These are phyloP conservation scores for Sporothrix curviconia DNA, from an alignment of 2,329 filamentous ascomycete species.

Conservation along the genomic window DNA sequence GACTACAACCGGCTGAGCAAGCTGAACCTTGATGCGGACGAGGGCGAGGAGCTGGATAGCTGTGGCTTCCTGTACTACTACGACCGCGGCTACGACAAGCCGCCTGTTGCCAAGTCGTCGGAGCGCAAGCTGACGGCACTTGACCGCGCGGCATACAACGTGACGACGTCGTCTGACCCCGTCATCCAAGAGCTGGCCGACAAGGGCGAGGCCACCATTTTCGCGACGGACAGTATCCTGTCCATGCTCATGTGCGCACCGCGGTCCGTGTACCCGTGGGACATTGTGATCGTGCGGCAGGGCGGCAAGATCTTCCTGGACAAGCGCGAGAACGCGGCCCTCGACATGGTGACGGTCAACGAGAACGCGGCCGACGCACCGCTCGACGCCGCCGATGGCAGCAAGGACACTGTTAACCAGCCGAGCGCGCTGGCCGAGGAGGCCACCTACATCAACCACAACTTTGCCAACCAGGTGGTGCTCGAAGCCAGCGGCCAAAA, in stretches of 20 bases:
- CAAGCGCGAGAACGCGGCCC: constrained; percentile 89
- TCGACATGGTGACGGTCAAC: constrained; percentile 98
- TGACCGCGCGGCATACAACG: constrained; percentile 95
- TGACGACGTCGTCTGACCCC: constrained; percentile 91
- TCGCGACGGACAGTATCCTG: constrained; percentile 92
- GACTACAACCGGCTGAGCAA: constrained; percentile 94
- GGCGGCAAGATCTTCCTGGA: constrained; percentile 97
- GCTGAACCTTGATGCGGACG: constrained; percentile 89
- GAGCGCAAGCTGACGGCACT: constrained; percentile 83
- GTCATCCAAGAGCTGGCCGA: constrained; percentile 96
- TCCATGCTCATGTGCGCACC: constrained; percentile 99
- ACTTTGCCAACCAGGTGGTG: constrained; percentile 95
- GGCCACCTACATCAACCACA: constrained; percentile 99
- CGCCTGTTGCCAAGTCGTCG: constrained; percentile 70
- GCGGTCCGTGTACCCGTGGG: constrained; percentile 96
- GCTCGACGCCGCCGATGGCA: constrained; percentile 81
- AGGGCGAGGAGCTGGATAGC: constrained; percentile 88
- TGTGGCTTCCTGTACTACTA: constrained; percentile 99
- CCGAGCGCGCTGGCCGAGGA: constrained; percentile 90
- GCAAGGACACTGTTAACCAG: constrained; percentile 92
- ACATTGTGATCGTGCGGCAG: constrained; percentile 87
- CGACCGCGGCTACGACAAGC: constrained; percentile 91
- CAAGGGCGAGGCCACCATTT: constrained; percentile 92
- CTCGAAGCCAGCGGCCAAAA: constrained; percentile 70
- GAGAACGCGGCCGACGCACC: constrained; percentile 96